Evolutionary conservation across 2,329 filamentous ascomycete species (phyloP).

Genomic region (Anthostomella pinea): DNA sequence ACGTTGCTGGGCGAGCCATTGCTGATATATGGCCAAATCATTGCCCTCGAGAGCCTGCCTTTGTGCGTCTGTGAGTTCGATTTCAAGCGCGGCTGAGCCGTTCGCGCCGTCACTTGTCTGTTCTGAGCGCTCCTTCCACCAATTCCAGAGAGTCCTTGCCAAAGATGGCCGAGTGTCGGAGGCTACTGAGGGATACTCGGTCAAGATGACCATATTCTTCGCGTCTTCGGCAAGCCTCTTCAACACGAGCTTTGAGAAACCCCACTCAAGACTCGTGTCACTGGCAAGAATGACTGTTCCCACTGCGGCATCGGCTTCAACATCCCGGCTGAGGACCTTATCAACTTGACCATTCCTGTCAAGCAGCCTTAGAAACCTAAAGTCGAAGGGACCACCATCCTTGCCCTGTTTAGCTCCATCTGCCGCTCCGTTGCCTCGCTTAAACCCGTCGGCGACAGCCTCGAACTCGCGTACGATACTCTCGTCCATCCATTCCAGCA

Average conservation of each 20-base stretch:
- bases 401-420: slow-evolving; percentile 48
- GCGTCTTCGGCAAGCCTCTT: slow-evolving; percentile 70
- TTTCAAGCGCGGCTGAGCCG: slow-evolving; percentile 54
- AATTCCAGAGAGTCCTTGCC: slow-evolving; percentile 74
- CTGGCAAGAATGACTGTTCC: slow-evolving; percentile 85
- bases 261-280: slow-evolving; percentile 89
- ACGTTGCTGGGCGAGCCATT: slow-evolving; percentile 84
- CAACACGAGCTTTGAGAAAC: slow-evolving; percentile 81
- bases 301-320: slow-evolving; percentile 40
- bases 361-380: slow-evolving; percentile 78
- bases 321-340: slow-evolving; percentile 54
- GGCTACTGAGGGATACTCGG: slow-evolving; percentile 63
- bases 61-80: slow-evolving; percentile 60
- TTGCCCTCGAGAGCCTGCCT: slow-evolving; percentile 68
- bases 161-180: slow-evolving; percentile 51
- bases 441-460: slow-evolving; percentile 54
- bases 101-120: slow-evolving; percentile 33
- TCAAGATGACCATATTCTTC: slow-evolving; percentile 82
- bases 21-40: slow-evolving; percentile 81
- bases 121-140: slow-evolving; percentile 68
- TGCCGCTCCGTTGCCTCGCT: slow-evolving; percentile 44
- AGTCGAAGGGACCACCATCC: slow-evolving; percentile 77
- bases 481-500: slow-evolving; percentile 99
- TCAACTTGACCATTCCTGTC: slow-evolving; percentile 80
- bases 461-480: slow-evolving; percentile 91